phyloP scores from a whole-genome alignment of 169 alveolate species.

The Perkinsus olseni region DNA sequence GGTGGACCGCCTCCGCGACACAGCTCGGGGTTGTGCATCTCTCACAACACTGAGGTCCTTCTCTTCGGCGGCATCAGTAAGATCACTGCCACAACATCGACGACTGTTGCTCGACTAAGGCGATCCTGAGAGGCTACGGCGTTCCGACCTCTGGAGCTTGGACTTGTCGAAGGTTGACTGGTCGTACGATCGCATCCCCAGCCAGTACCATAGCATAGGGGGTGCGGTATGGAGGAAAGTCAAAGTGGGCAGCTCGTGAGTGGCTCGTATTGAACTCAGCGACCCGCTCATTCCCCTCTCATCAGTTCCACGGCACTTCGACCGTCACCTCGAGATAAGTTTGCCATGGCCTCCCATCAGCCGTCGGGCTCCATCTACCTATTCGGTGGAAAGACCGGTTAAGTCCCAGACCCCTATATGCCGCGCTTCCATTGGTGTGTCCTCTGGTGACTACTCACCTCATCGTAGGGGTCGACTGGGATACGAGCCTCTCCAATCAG shows the following conservation, averaged over 20 bases:
- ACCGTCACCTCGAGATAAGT: background rate
- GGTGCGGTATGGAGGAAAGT: background rate
- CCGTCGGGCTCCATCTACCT: background rate
- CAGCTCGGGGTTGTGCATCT: background rate
- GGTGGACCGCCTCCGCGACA: background rate
- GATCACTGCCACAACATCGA: too few species aligned
- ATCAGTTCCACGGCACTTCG: background rate
- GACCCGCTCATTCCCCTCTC: background rate
- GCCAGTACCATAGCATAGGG: background rate
- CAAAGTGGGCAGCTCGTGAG: background rate
- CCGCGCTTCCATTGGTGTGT: too few species aligned
- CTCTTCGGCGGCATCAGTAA: background rate
- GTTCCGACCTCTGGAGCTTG: background rate
- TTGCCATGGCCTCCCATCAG: background rate
- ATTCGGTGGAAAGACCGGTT: background rate
- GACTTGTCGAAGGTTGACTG: background rate
- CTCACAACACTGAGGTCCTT: background rate
- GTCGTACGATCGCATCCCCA: background rate
- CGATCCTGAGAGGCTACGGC: background rate
- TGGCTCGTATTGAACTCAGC: background rate
- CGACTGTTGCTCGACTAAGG: background rate
- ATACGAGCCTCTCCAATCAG: background rate
- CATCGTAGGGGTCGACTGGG: background rate
- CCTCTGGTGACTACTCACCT: too few species aligned
- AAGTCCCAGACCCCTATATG: too few species aligned